Percentiles rank a stretch among this genome's conserved stretches.
Evolutionary conservation across 2,329 filamentous ascomycete species (phyloP).

Genomic region (Pleoardoris graminearum): DNA sequence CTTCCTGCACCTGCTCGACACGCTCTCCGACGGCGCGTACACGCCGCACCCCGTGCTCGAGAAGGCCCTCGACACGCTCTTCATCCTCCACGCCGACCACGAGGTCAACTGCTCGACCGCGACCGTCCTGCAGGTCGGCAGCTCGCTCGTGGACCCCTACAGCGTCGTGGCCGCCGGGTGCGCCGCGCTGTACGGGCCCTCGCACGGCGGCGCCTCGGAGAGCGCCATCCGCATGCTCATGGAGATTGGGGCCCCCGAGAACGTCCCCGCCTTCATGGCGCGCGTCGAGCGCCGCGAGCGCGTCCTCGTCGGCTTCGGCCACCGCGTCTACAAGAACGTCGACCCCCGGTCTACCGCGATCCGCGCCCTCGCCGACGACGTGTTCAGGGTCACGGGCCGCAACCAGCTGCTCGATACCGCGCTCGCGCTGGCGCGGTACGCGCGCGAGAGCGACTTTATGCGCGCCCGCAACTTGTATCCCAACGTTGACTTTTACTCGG

Average conservation of each 20-base stretch:
- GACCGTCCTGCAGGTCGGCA: conserved; percentile 1
- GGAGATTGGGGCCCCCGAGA: neutral
- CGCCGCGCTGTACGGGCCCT: conserved; percentile 1
- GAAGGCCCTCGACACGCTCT: neutral
- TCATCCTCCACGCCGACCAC: conserved; percentile 4
- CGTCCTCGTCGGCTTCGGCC: conserved; percentile 4
- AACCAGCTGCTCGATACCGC: neutral
- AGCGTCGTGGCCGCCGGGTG: neutral
- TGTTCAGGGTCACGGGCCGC: neutral
- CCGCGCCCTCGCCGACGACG: neutral
- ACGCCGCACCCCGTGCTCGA: neutral
- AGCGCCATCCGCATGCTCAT: conserved; percentile 5
- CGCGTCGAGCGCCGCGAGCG: neutral
- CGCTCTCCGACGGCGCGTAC: neutral
- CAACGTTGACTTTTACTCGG: neutral
- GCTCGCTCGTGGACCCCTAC: conserved; percentile 1
- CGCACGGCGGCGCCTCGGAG: conserved; percentile 1
- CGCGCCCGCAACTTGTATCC: neutral
- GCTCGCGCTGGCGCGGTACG: neutral
- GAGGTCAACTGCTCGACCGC: conserved; percentile 3
- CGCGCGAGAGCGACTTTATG: conserved; percentile 1
- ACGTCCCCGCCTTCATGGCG: neutral
- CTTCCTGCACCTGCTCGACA: conserved; percentile 1
- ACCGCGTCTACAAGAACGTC: conserved; percentile 3
- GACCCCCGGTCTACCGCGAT: neutral